Conservation (phyloP, 805 yeast species). For the Ogataea allantospora region DNA sequence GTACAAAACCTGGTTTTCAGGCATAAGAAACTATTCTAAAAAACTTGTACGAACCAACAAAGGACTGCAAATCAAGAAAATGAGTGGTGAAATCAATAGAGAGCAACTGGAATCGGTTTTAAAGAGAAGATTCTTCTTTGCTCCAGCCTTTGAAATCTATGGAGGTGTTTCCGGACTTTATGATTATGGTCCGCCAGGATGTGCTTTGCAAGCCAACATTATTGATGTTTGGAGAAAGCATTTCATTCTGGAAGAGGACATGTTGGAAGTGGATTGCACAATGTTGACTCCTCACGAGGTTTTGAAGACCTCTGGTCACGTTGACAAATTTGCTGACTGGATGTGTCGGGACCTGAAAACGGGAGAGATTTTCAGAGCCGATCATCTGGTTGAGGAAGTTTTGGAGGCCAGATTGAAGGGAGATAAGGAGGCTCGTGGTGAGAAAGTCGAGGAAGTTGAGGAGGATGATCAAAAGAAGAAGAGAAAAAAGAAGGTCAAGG, state of each 20-base stretch:
- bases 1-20: conserved; percentile 11
- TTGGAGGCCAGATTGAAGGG: conserved; percentile 95
- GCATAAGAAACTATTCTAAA: conserved; percentile 15
- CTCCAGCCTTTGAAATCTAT: conserved; percentile 95
- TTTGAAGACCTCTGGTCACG: conserved; percentile 97
- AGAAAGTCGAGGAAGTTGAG: conserved; percentile 58
- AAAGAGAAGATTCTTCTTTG: conserved; percentile 94
- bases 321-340: conserved; percentile 98
- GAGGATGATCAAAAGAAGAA: conserved; percentile 80
- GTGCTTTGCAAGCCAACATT: conserved; percentile 95
- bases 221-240: conserved; percentile 97
- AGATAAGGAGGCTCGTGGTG: conserved; percentile 95
- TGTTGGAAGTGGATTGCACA: conserved; percentile 97
- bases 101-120: conserved; percentile 86
- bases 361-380: conserved; percentile 98
- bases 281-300: conserved; percentile 98
- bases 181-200: conserved; percentile 99
- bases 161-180: conserved; percentile 98
- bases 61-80: conserved; percentile 18
- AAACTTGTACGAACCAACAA: conserved; percentile 15
- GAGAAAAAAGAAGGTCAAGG: conserved; percentile 95
- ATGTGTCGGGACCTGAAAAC: conserved; percentile 95
- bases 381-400: conserved; percentile 97
- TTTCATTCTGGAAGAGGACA: conserved; percentile 94
- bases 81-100: conserved; percentile 57